phyloP scores from a whole-genome alignment of 2,329 filamentous ascomycete genomes.

The Botrytis fragariae region DNA sequence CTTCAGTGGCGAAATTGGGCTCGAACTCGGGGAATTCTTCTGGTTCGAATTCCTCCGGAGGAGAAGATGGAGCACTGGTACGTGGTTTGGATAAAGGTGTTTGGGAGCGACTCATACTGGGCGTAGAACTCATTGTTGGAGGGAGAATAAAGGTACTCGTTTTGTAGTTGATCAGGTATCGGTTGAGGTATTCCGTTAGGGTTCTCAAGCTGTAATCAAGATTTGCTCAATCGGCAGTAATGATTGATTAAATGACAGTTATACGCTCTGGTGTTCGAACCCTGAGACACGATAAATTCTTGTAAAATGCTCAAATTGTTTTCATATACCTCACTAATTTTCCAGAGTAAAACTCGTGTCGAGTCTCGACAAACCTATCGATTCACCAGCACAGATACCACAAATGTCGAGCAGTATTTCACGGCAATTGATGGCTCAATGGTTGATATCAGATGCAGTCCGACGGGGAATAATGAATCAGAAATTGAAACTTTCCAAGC shows the following conservation, averaged over 20 bases:
- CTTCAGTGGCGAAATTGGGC: slow-evolving; percentile 29
- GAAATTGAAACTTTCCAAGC: neutral
- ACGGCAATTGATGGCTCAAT: neutral
- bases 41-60: slow-evolving; percentile 22
- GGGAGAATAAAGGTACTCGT: neutral
- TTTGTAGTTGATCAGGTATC: neutral
- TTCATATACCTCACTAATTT: neutral
- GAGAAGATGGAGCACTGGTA: slow-evolving; percentile 33
- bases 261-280: neutral
- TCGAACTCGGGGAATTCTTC: slow-evolving; percentile 23
- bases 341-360: neutral
- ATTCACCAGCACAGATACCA: neutral
- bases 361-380: neutral
- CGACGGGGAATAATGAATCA: neutral
- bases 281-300: neutral
- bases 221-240: neutral
- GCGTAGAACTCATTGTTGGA: slow-evolving; percentile 20
- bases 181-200: neutral
- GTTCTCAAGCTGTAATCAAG: no score
- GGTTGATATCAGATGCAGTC: neutral
- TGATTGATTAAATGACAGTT: neutral
- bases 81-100: slow-evolving; percentile 27
- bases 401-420: neutral
- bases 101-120: slow-evolving; percentile 23
- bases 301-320: neutral